Evolutionary conservation across 495 filamentous ascomycete genomes (phyloP).

Genomic region (Hypoxylon rickii): DNA sequence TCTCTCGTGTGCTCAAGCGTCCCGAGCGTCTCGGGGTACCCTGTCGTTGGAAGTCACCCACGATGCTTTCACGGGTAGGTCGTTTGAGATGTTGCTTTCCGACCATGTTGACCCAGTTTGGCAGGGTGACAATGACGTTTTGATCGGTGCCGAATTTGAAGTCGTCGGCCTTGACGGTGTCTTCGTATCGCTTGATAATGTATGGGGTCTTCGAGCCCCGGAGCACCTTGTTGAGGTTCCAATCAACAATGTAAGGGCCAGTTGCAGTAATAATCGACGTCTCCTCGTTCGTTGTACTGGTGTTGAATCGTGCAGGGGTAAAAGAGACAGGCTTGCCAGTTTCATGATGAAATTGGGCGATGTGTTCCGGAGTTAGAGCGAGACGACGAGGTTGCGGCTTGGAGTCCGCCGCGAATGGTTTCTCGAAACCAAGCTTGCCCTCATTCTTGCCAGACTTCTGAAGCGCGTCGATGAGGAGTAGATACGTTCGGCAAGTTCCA

Average conservation of each 20-base stretch:
- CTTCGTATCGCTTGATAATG: constrained; percentile 91
- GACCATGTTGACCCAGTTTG: constrained; percentile 98
- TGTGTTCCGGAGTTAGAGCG: constrained; percentile 81
- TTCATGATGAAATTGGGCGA: constrained; percentile 96
- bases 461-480: constrained; percentile 87
- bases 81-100: constrained; percentile 79
- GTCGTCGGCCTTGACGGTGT: constrained; percentile 98
- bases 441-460: constrained; percentile 95
- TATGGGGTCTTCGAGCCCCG: constrained; percentile 82
- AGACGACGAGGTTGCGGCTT: constrained; percentile 95
- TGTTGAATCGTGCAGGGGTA: constrained; percentile 93
- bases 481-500: constrained; percentile 91
- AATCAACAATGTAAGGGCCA: constrained; percentile 95
- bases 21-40: constrained; percentile 50
- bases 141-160: constrained; percentile 97
- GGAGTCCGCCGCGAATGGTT: constrained; percentile 84
- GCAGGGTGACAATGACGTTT: constrained; percentile 95
- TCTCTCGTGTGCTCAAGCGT: constrained; percentile 55
- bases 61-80: constrained; percentile 91
- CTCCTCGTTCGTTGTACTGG: constrained; percentile 75
- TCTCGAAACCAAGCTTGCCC: constrained; percentile 97
- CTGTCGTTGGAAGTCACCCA: constrained; percentile 55
- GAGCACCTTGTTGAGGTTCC: constrained; percentile 89
- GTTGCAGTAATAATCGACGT: constrained; percentile 97
- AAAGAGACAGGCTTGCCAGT: constrained; percentile 85